Percentiles rank a stretch among this genome's conserved stretches.
Evolutionary conservation across 192 early-diverging fungal genomes (phyloP).

Genomic region (Entophlyctis luteolus): DNA sequence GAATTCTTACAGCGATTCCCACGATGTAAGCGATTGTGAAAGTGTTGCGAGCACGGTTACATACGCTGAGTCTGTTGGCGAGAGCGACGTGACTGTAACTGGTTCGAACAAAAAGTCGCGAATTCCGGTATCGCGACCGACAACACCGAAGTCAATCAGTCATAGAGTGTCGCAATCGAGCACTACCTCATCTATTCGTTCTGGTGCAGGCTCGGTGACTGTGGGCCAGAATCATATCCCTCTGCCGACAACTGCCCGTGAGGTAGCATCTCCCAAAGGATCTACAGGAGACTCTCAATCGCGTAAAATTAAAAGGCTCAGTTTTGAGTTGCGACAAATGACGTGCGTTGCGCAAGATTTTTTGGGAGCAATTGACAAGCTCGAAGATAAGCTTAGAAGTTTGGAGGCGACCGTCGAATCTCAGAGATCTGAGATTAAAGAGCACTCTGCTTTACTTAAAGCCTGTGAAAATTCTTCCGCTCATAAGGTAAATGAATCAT

Average conservation of each 20-base stretch:
- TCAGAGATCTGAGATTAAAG: neutral
- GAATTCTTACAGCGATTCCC: too few relatives aligned
- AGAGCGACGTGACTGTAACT: too few relatives aligned
- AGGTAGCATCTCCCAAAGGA: neutral
- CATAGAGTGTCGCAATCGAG: too few relatives aligned
- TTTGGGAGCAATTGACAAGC: neutral
- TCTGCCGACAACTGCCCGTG: neutral
- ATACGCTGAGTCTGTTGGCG: neutral
- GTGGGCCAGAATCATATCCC: neutral
- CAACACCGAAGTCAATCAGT: neutral
- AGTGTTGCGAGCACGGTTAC: conserved; percentile 3
- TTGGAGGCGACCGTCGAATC: neutral
- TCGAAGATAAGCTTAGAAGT: neutral
- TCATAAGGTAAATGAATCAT: conserved; percentile 1
- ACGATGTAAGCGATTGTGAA: conserved; percentile 19
- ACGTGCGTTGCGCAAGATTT: conserved; percentile 16
- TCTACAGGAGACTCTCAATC: neutral
- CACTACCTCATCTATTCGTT: neutral
- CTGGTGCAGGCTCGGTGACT: neutral
- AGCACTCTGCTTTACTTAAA: neutral
- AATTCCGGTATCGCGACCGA: neutral
- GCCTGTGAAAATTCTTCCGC: neutral
- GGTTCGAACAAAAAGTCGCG: neutral
- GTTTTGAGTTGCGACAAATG: conserved; percentile 4
- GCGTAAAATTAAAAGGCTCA: neutral